A percentile compares a stretch with the other conserved stretches of the same genome.
Conservation (phyloP, 2,329 filamentous ascomycete species). For the Plenodomus lindquistii region DNA sequence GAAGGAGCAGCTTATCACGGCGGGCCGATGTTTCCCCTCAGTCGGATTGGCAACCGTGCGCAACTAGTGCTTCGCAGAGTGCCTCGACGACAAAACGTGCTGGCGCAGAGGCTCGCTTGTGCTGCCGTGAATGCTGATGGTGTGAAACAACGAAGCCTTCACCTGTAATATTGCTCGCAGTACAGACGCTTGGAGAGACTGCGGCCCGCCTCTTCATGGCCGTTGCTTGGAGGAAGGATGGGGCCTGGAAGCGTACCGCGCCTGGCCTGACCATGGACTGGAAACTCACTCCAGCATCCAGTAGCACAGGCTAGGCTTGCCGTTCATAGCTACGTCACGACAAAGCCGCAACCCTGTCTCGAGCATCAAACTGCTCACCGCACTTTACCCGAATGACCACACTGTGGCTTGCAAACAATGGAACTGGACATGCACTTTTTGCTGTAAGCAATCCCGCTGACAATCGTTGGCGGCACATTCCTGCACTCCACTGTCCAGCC, state of each 20-base stretch:
- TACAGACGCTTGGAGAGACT: background rate
- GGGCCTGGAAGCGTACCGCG: background rate
- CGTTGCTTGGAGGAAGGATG: background rate
- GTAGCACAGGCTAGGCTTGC: slow-evolving; percentile 6
- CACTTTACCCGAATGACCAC: slow-evolving; percentile 12
- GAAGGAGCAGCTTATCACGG: slow-evolving; percentile 20
- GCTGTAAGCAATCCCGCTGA: background rate
- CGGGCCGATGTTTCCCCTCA: slow-evolving; percentile 23
- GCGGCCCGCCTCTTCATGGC: slow-evolving; percentile 7
- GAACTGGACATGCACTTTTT: background rate
- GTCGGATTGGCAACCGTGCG: slow-evolving; percentile 5
- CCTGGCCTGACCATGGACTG: too few species aligned
- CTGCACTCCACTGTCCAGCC: background rate
- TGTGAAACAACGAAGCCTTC: slow-evolving; percentile 4
- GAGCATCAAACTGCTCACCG: slow-evolving; percentile 17
- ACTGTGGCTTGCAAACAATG: background rate
- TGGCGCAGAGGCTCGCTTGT: slow-evolving; percentile 18
- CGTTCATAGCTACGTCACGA: slow-evolving; percentile 17
- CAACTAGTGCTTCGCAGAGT: slow-evolving; percentile 9
- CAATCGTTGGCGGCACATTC: background rate
- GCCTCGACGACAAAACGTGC: slow-evolving; percentile 13
- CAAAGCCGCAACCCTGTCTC: slow-evolving; percentile 16
- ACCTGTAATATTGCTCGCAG: slow-evolving; percentile 7
- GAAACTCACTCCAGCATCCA: too few species aligned
- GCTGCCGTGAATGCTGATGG: slow-evolving; percentile 8